Percentiles rank a stretch among this genome's conserved stretches.
These are phyloP conservation scores for Geranomyces michiganensis DNA, from an alignment of 192 early-diverging fungal species.

Conservation along the genomic window DNA sequence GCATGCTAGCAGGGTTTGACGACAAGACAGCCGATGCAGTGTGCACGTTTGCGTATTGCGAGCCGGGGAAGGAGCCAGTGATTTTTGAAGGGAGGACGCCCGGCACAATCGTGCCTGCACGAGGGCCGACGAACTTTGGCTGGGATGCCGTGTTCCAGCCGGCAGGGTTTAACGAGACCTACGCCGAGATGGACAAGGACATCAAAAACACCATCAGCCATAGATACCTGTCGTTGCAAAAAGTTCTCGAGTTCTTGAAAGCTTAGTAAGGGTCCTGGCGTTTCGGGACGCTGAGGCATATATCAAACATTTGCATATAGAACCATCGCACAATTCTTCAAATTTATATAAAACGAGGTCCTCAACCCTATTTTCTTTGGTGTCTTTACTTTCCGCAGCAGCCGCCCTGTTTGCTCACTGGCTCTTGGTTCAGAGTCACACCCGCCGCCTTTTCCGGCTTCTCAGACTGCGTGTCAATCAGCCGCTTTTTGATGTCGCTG, in stretches of 20 bases:
- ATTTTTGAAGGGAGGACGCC: conserved; percentile 82
- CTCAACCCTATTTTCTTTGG: no score
- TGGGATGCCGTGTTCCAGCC: conserved; percentile 98
- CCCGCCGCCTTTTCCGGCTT: conserved; percentile 49
- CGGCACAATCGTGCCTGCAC: conserved; percentile 83
- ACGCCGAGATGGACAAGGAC: conserved; percentile 85
- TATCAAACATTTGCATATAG: no score
- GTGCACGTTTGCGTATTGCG: conserved; percentile 89
- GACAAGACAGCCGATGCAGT: conserved; percentile 83
- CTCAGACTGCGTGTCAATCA: conserved; percentile 85
- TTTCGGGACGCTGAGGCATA: no score
- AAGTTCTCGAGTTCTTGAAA: conserved; percentile 60
- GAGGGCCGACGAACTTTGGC: conserved; percentile 85
- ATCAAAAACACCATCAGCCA: conserved; percentile 93
- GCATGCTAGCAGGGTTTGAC: conserved; percentile 83
- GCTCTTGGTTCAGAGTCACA: conserved; percentile 38
- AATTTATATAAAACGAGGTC: no score
- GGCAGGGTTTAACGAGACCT: conserved; percentile 61
- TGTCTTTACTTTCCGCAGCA: conserved; percentile 31
- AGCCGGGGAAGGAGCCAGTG: conserved; percentile 70
- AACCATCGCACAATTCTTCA: no score
- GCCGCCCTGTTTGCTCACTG: conserved; percentile 29
- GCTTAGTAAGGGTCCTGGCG: no score
- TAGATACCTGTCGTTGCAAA: conserved; percentile 72
- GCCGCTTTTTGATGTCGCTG: conserved; percentile 97